Base-by-base conservation (phyloP, 176 grass and related monocot species). In the Oryza glumipatula region DNA sequence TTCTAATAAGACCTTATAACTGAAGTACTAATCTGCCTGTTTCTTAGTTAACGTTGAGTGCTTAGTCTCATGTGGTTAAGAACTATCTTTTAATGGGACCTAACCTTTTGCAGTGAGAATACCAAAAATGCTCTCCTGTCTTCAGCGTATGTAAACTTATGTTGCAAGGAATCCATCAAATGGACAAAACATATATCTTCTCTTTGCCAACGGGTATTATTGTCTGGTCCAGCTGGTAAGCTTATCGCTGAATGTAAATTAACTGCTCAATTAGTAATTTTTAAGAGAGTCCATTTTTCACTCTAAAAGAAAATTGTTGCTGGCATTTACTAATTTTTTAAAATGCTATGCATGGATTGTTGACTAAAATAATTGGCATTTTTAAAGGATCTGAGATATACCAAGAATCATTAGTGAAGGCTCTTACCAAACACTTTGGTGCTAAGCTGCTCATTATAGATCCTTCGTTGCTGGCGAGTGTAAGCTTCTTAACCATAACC, bases 191-290 rank as follows among this genome's bases (percentile, higher is more conserved):
- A 92, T 26, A 98, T 98, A 78, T 92, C 93, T 82, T 98, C 91
- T 78, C 85, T 98, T 82, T 94, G 91, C 81, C 90, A 94, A 80
- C 89, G 93, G 56, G 79, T 98, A 73, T 64, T 98, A 68, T 89
- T 98, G 83, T 94, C 93, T 94, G 96, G 96, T 69, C 93, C 93
- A 81, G 82, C 89, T 90, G 96, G 96, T 98, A 90, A 90, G 4
- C 6, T 2, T 77, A 80, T 74, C 78, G 45, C 47, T 86, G 23
- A 39, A 35, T 79, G 44, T 72, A 69, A 69, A 79, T 84, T 13
- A 71, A 43, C n/a, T 24, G 19, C 35, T 52, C 68, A 22, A 65
- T 84, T 70, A 68, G 21, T 28, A 28, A 78, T 60, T 80, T 71
- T 32, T 75, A 32, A 32, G 8, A 58, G 2, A 22, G 58, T 23